Percentiles rank a stretch among this genome's conserved stretches.
These are phyloP conservation scores for Apiospora rasikravindrae DNA, from an alignment of 2,329 filamentous ascomycete species.

Conservation along the genomic window DNA sequence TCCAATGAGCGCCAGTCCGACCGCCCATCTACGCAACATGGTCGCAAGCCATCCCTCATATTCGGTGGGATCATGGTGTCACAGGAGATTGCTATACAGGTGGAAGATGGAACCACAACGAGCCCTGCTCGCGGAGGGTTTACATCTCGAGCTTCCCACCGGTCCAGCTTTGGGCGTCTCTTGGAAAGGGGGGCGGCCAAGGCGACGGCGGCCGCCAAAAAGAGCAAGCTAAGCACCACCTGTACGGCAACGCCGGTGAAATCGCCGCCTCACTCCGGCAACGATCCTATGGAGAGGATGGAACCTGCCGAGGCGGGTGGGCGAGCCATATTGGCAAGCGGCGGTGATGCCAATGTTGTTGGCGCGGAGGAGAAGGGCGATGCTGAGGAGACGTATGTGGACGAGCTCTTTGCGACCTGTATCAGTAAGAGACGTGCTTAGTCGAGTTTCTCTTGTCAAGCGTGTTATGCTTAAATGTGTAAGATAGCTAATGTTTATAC, in stretches of 20 bases:
- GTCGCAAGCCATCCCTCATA: slow-evolving; percentile 25
- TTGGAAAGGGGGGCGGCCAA: not conserved
- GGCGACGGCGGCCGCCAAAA: not conserved
- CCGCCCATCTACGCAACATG: slow-evolving; percentile 25
- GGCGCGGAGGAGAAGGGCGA: not conserved
- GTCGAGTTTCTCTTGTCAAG: not conserved
- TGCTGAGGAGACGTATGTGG: not conserved
- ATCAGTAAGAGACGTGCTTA: not conserved
- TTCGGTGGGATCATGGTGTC: slow-evolving; percentile 67
- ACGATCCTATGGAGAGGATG: not conserved
- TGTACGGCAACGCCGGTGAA: not conserved
- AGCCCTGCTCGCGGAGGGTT: not conserved
- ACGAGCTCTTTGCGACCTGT: not conserved
- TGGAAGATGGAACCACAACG: not conserved
- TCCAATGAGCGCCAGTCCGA: slow-evolving; percentile 35
- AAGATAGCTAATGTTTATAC: not conserved
- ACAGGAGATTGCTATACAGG: slow-evolving; percentile 53
- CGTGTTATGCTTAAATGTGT: not conserved
- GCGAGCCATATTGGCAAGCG: not conserved
- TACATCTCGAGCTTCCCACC: not conserved
- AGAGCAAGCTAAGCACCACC: not conserved
- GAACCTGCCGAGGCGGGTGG: not conserved
- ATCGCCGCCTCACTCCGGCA: not conserved
- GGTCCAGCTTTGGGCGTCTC: not conserved
- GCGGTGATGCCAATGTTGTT: not conserved